phyloP scores from a whole-genome alignment of 306 rosid genomes.

The Prinsepia uniflora region DNA sequence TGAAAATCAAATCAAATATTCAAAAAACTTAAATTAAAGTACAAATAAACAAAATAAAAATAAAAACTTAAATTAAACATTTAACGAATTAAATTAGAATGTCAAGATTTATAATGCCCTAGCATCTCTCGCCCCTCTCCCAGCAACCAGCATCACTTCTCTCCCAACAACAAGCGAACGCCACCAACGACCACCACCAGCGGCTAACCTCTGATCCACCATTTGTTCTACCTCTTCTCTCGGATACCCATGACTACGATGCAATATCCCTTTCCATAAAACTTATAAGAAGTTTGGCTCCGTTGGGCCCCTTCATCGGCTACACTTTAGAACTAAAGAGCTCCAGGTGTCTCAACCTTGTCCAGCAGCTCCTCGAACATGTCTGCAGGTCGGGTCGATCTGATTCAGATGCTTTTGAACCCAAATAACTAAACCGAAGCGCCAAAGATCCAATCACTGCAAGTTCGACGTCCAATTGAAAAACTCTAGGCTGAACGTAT shows the following conservation, averaged over 20 bases:
- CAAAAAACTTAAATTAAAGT: too few species aligned
- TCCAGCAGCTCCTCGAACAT: slow-evolving; percentile 27
- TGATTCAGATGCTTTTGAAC: background rate
- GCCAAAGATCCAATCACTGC: background rate
- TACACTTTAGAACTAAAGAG: slow-evolving; percentile 26
- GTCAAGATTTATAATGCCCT: too few species aligned
- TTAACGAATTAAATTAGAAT: too few species aligned
- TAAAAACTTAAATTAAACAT: too few species aligned
- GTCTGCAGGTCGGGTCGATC: slow-evolving; percentile 13
- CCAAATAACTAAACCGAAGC: background rate
- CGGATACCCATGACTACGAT: background rate
- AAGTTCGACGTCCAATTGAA: slow-evolving; percentile 5
- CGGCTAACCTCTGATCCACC: background rate
- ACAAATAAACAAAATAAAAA: too few species aligned
- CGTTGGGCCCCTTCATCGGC: slow-evolving; percentile 29
- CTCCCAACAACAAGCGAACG: too few species aligned
- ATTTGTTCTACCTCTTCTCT: background rate
- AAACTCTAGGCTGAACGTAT: slow-evolving; percentile 14
- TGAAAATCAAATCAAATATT: too few species aligned
- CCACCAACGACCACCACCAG: background rate
- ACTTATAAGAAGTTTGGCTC: slow-evolving; percentile 15
- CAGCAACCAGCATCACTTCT: too few species aligned
- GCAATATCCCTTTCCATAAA: background rate
- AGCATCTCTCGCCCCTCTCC: too few species aligned
- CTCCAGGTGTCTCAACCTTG: slow-evolving; percentile 30